Evolutionary conservation across 202 grass and related monocot species (phyloP).

Genomic region (Panicum virgatum): DNA sequence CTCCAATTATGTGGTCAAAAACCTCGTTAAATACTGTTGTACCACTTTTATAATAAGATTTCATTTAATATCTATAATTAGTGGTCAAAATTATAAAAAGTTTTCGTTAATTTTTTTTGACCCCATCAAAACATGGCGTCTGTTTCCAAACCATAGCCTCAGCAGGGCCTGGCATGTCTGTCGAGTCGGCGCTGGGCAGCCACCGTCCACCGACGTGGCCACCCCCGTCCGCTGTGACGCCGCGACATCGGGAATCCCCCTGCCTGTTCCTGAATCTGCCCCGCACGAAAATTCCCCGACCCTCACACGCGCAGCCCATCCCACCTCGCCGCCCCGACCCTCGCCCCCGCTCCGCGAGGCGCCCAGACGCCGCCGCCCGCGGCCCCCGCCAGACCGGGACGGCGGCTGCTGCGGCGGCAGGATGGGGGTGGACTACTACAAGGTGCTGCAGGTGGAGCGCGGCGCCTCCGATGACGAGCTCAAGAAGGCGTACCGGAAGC

Average conservation of each 20-base stretch:
- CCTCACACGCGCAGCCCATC: not conserved
- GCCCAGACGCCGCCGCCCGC: not conserved
- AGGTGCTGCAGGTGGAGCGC: slow-evolving; percentile 73
- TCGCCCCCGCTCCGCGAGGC: not conserved
- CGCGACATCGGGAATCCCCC: not conserved
- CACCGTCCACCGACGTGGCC: not conserved
- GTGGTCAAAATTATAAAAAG: too few relatives aligned
- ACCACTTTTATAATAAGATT: too few relatives aligned
- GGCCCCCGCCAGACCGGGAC: slow-evolving; percentile 9
- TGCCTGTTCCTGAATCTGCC: not conserved
- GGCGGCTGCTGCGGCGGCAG: not conserved
- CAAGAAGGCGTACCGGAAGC: slow-evolving; percentile 88
- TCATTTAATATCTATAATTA: too few relatives aligned
- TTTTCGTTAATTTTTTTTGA: too few relatives aligned
- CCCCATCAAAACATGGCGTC: too few relatives aligned
- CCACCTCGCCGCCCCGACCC: not conserved
- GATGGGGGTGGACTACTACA: slow-evolving; percentile 92
- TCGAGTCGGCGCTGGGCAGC: slow-evolving; percentile 6
- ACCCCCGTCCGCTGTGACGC: not conserved
- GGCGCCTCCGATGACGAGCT: slow-evolving; percentile 72
- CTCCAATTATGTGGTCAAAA: too few relatives aligned
- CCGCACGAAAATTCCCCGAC: not conserved
- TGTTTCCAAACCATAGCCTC: not conserved
- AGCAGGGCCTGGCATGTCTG: not conserved
- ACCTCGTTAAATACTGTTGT: too few relatives aligned